A percentile compares a stretch with the other conserved stretches of the same genome.
These are phyloP conservation scores for Friedmanniomyces simplex DNA, from an alignment of 495 filamentous ascomycete species.

Conservation along the genomic window DNA sequence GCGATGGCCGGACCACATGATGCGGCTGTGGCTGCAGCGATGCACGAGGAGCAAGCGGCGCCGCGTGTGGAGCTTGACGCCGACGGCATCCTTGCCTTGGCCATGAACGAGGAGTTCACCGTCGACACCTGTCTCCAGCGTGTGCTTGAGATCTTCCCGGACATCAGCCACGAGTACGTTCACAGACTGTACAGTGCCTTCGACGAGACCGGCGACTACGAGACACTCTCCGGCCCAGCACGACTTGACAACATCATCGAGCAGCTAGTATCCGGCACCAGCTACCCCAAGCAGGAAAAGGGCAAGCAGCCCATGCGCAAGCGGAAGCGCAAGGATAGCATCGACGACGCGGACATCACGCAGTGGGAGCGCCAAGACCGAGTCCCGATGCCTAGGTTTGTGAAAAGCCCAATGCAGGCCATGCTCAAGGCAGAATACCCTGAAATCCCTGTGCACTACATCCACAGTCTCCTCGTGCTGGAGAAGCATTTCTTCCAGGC, in stretches of 20 bases:
- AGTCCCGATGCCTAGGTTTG: background rate
- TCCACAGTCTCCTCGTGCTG: slow-evolving; percentile 35
- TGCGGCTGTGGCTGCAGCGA: background rate
- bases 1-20: background rate
- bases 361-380: slow-evolving; percentile 3
- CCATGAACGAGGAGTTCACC: slow-evolving; percentile 2
- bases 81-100: background rate
- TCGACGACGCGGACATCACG: slow-evolving; percentile 13
- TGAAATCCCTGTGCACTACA: slow-evolving; percentile 36
- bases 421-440: slow-evolving; percentile 41
- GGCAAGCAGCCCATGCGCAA: slow-evolving; percentile 17
- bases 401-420: slow-evolving; percentile 6
- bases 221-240: background rate
- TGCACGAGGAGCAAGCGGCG: background rate
- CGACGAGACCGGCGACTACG: slow-evolving; percentile 4
- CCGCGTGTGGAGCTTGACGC: background rate
- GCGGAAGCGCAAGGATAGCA: slow-evolving; percentile 24
- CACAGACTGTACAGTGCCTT: slow-evolving; percentile 19
- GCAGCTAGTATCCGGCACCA: slow-evolving; percentile 14
- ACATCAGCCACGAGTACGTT: slow-evolving; percentile 29
- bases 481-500: slow-evolving; percentile 36
- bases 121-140: slow-evolving; percentile 25
- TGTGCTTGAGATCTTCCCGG: slow-evolving; percentile 30
- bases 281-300: slow-evolving; percentile 29
- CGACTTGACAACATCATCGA: slow-evolving; percentile 21